These are phyloP conservation scores for Letharia lupina DNA, from an alignment of 495 filamentous ascomycete species.

Conservation along the genomic window DNA sequence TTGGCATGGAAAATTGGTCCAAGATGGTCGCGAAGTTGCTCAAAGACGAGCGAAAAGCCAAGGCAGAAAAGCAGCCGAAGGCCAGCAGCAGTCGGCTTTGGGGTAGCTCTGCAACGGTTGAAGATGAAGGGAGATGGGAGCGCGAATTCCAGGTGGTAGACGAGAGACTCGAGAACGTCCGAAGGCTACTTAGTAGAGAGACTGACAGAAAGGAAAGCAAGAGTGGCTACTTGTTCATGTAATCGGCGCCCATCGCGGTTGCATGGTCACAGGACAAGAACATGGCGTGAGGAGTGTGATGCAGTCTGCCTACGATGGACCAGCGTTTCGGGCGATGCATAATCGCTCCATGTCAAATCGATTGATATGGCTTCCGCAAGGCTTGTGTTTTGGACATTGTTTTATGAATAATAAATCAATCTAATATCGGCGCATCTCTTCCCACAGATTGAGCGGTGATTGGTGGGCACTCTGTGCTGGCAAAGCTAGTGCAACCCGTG, in stretches of 20 bases:
- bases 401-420: background rate
- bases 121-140: conserved; percentile 21
- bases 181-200: conserved; percentile 12
- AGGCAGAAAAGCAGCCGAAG: conserved; percentile 29
- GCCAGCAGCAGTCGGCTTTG: conserved; percentile 43
- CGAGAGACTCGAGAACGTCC: conserved; percentile 17
- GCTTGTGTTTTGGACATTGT: background rate
- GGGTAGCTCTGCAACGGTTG: conserved; percentile 24
- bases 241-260: background rate
- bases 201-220: conserved; percentile 7
- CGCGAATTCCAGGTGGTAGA: conserved; percentile 20
- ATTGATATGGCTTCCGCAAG: background rate
- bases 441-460: background rate
- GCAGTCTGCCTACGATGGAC: background rate
- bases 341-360: background rate
- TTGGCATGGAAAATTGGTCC: conserved; percentile 66
- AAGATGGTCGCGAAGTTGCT: conserved; percentile 58
- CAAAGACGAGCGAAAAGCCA: conserved; percentile 40
- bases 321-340: background rate
- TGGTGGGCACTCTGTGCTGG: background rate
- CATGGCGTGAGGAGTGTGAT: background rate
- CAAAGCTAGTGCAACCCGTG: background rate
- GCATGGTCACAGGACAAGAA: background rate
- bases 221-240: background rate
- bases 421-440: background rate